Evolutionary conservation across 371 early-diverging fungal genomes (phyloP), one percentile per base, ranked within the genome.

Genomic region (Mucor indicus): DNA sequence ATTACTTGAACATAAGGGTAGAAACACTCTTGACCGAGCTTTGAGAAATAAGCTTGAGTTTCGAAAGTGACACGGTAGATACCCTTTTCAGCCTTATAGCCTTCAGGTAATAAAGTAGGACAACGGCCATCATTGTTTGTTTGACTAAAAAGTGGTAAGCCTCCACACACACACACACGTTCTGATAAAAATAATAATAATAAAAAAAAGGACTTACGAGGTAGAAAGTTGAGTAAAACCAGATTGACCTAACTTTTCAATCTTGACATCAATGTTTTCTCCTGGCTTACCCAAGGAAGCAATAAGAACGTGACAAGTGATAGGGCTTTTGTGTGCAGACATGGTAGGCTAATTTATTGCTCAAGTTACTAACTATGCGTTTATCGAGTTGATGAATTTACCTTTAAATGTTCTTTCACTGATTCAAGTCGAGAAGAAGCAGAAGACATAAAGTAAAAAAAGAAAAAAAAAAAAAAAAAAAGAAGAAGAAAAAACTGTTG

Each of bases 261-360:
- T 82, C 45, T 69, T 75, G 46, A 93, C 86, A 29, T 67, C 71
- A 16, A 93, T 85, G 39, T 84, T 79, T 37, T 74, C 54, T 9
- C 90, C 92, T n/a, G 95, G 93, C 32, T 62, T 62, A 52, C 95
- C 93, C 42, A 75, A 64, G 4, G 88, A 83, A 30, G 93, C 89
- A 62, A 92, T 90, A 25, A 95, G 84, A 29, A 95, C 86, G 64
- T 95, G 95, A 60, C 90, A 90, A 33, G 92, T 91, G 58, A 93
- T 85, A 41, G 87, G 88, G 43, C 86, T 84, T 40, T 71, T 72
- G 9, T 66, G 55, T 9, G 47, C 19, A 36, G 66, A 54, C 57
- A 67, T 64, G 57, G 53, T 65, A 25, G 65, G 62, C 67, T 74
- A 53, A n/a, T n/a, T n/a, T n/a, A n/a, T n/a, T n/a, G n/a, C n/a